Evolutionary conservation across 176 grass and related monocot species (phyloP), one percentile per base, ranked within the genome.

Genomic region (Triticum turgidum): DNA sequence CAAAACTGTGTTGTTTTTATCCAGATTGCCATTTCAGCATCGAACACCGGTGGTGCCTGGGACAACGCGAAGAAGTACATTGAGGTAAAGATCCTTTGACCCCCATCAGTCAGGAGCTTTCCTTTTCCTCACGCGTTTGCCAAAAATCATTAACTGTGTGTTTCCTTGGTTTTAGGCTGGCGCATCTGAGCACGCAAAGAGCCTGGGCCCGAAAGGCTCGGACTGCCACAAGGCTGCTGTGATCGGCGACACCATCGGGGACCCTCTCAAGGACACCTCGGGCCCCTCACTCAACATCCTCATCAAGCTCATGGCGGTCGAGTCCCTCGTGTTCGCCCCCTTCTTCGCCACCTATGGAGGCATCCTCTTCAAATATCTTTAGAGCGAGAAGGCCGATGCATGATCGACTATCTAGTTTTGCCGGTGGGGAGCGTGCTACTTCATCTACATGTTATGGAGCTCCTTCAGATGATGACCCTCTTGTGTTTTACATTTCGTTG

Each of bases 21-120:
- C 27, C 89, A 98, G 95, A 92, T 98, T 83, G 95, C 95, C 65
- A 98, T 98, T 85, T 98, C 95, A 81, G 95, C 95, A 88, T 97
- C 95, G 12, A 97, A 97, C 84, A 97, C 92, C 3, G 95, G 95
- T 66, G 95, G 95, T 86, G 95, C 95, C 44, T 97, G 95, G 95
- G 95, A 97, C 86, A 95, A 95, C 11, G 95, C 95, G 0, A 98
- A 98, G 89, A 98, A 98, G 66, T 98, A 98, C 80, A 98, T 98
- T 1, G 95, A 98, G 95, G 95, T 95, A 92, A 84, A 41, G 71
- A 65, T 18, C 52, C 45, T 82, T 52, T 34, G 17, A 45, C 41
- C 20, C 25, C 5, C 69, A 2, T 12, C 5, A 7, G n/a, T 8
- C 10, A 39, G 29, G 9, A 81, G 13, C 9, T 81, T 86, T 84